Evolutionary conservation across 2,329 filamentous ascomycete genomes (phyloP).

Genomic region (Colletotrichum filicis): DNA sequence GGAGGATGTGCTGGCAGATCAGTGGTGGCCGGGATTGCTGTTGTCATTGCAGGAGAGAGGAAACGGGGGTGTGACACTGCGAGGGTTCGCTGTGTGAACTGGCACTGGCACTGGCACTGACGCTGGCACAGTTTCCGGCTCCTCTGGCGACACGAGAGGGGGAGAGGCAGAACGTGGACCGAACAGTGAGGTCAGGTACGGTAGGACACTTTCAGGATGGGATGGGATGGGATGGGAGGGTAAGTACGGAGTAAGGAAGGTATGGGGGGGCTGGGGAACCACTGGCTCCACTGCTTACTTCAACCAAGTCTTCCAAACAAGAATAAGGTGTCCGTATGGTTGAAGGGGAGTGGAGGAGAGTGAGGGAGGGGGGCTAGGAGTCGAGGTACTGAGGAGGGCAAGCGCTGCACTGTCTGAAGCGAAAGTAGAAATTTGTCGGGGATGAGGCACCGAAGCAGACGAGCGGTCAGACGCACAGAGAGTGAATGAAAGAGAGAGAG

Average conservation of each 20-base stretch:
- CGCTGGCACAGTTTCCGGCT: slow-evolving; percentile 5
- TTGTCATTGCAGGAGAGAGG: slow-evolving; percentile 44
- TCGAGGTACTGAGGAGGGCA: not conserved
- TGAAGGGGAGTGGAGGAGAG: not conserved
- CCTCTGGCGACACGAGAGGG: not conserved
- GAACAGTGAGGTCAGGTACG: not conserved
- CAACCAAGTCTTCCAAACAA: not conserved
- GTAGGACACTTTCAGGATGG: not conserved
- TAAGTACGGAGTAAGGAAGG: slow-evolving; percentile 4
- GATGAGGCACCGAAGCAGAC: slow-evolving; percentile 13
- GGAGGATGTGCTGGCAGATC: slow-evolving; percentile 41
- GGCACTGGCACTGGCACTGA: not conserved
- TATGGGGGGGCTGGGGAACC: slow-evolving; percentile 8
- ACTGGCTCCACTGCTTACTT: not conserved
- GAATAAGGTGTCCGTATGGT: not conserved
- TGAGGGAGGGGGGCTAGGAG: not conserved
- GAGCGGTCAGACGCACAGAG: not conserved
- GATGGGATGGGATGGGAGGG: too few relatives aligned
- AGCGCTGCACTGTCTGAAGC: not conserved
- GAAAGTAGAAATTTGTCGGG: slow-evolving; percentile 19
- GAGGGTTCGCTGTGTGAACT: not conserved
- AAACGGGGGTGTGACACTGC: slow-evolving; percentile 22
- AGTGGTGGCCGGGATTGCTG: slow-evolving; percentile 45
- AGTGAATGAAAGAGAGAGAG: not conserved
- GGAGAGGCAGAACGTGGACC: slow-evolving; percentile 4